Conservation (phyloP, 2,329 filamentous ascomycete species). For the Trichoderma hamatum region DNA sequence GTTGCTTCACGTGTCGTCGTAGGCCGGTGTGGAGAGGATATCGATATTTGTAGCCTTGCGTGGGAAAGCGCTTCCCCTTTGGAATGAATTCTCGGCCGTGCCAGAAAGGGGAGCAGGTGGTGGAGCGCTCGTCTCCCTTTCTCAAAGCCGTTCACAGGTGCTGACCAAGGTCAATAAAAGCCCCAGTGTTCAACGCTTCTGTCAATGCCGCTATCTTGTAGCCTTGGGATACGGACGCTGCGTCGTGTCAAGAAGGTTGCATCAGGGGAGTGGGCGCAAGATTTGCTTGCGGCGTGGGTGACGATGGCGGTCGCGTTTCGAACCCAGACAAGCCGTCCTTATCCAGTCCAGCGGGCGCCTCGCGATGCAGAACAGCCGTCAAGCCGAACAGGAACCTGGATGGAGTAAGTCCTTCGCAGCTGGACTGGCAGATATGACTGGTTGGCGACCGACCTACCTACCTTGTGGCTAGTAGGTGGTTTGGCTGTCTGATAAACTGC, state of each 20-base stretch:
- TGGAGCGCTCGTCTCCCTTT: conserved; percentile 18
- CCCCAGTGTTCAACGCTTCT: conserved; percentile 3
- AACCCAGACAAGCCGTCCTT: conserved; percentile 4
- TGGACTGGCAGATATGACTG: conserved; percentile 10
- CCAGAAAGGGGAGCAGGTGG: conserved; percentile 17
- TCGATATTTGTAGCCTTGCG: background rate
- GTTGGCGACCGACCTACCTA: conserved; percentile 12
- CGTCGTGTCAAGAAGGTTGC: conserved; percentile 23
- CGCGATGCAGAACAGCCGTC: conserved; percentile 14
- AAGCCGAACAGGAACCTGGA: background rate
- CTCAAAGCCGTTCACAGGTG: background rate
- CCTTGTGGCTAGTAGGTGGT: conserved; percentile 3
- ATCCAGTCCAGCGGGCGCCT: conserved; percentile 6
- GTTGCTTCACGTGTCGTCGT: conserved; percentile 41
- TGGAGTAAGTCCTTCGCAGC: conserved; percentile 5
- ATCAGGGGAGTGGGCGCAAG: conserved; percentile 25
- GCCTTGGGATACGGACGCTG: background rate
- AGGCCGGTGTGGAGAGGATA: conserved; percentile 33
- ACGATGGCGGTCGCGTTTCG: conserved; percentile 23
- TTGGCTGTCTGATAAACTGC: conserved; percentile 21
- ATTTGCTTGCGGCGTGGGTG: conserved; percentile 20
- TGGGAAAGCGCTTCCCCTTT: background rate
- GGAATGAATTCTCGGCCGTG: conserved; percentile 9
- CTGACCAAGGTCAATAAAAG: background rate
- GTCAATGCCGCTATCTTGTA: conserved; percentile 12